Conservation (phyloP, 768 basidiomycete species). For the Lyophyllum shimeji region DNA sequence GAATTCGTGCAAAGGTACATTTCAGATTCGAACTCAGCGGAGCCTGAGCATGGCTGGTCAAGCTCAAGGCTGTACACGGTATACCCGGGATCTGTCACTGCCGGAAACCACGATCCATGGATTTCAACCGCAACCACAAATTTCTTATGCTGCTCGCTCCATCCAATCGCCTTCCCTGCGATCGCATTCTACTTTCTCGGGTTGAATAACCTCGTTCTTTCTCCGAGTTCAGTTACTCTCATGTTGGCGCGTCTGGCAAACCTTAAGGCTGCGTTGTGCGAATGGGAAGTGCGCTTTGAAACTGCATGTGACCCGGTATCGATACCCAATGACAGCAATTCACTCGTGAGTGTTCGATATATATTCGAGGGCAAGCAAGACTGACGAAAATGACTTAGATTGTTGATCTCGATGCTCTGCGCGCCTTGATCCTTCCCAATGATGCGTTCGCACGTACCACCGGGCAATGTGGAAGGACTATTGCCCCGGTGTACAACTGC, state of each 20-base stretch:
- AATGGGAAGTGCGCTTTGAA: conserved; percentile 26
- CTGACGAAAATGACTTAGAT: conserved; percentile 15
- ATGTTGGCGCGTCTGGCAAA: conserved; percentile 26
- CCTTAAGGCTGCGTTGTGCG: conserved; percentile 14
- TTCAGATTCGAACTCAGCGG: no score
- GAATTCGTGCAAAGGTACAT: no score
- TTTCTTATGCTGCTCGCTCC: background rate
- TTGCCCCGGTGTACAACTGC: conserved; percentile 33
- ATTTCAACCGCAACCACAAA: background rate
- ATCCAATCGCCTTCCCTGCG: background rate
- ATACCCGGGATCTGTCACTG: background rate
- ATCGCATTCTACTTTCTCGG: background rate
- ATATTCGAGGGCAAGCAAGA: background rate
- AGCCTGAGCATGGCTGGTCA: no score
- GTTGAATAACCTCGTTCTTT: background rate
- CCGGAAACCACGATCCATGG: background rate
- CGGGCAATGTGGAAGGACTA: conserved; percentile 26
- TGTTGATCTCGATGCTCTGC: conserved; percentile 28
- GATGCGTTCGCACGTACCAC: conserved; percentile 28
- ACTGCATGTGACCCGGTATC: conserved; percentile 9
- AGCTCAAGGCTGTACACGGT: background rate
- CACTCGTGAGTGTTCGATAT: conserved; percentile 20
- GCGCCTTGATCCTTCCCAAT: conserved; percentile 21
- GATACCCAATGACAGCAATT: conserved; percentile 20
- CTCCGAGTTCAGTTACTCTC: background rate